Evolutionary conservation across 2,329 filamentous ascomycete genomes (phyloP).

Genomic region (Dryadomyces sulphureus): DNA sequence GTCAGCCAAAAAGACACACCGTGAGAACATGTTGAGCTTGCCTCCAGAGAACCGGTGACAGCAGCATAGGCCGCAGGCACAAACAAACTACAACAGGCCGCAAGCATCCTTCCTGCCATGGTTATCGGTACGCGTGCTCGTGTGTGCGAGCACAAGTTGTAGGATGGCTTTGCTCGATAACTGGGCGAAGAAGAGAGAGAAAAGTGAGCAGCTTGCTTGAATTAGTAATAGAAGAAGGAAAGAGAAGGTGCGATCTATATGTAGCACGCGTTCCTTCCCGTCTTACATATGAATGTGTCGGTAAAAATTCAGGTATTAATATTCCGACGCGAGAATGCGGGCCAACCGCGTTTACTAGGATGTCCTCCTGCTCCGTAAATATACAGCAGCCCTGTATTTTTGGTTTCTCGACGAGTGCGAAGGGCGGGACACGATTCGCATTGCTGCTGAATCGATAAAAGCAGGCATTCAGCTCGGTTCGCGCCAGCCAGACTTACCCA

Average conservation of each 20-base stretch:
- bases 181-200: too few relatives aligned
- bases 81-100: neutral
- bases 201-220: too few relatives aligned
- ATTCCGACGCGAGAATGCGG: neutral
- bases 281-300: neutral
- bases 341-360: too few relatives aligned
- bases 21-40: neutral
- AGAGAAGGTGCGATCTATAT: neutral
- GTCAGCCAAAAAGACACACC: neutral
- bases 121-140: too few relatives aligned
- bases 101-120: neutral
- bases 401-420: neutral
- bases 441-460: neutral
- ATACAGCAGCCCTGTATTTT: neutral
- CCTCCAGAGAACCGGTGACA: neutral
- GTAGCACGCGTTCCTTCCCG: neutral
- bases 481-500: too few relatives aligned
- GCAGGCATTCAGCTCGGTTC: neutral
- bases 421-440: neutral
- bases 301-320: neutral
- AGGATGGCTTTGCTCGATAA: too few relatives aligned
- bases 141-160: too few relatives aligned
- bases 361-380: too few relatives aligned
- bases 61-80: neutral
- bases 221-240: too few relatives aligned